A percentile compares a stretch with the other conserved stretches of the same genome.
Conservation (phyloP, 2,329 filamentous ascomycete genomes). For the Colletotrichum melonis region DNA sequence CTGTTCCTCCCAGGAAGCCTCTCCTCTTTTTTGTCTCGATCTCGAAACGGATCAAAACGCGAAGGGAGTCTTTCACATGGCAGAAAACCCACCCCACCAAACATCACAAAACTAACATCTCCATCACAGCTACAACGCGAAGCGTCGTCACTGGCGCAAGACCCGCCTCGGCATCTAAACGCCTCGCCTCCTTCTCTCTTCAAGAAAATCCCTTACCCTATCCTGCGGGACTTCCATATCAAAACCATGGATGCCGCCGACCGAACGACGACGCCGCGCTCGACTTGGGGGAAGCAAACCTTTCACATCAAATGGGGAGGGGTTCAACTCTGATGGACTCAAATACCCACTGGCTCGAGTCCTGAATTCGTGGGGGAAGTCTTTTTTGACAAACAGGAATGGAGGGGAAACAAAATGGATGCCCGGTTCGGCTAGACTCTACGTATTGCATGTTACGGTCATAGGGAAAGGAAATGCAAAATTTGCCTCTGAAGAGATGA, state of each 20-base stretch:
- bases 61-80: not conserved
- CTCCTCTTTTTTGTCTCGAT: not conserved
- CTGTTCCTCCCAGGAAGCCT: not conserved
- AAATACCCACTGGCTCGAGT: constrained; percentile 30
- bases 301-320: constrained; percentile 24
- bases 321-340: constrained; percentile 26
- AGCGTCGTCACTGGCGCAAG: constrained; percentile 99
- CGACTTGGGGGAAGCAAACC: constrained; percentile 25
- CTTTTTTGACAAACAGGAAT: constrained; percentile 28
- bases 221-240: constrained; percentile 38
- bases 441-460: constrained; percentile 59
- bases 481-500: constrained; percentile 37
- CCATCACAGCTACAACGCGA: constrained; percentile 92
- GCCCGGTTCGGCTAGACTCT: constrained; percentile 38
- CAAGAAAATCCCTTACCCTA: constrained; percentile 38
- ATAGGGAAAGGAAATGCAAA: constrained; percentile 58
- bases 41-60: not conserved
- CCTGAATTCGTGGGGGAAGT: constrained; percentile 40
- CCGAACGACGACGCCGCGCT: constrained; percentile 31
- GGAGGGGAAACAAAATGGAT: constrained; percentile 39
- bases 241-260: constrained; percentile 27
- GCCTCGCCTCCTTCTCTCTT: constrained; percentile 58
- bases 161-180: constrained; percentile 98
- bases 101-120: not conserved
- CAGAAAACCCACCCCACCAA: not conserved